phyloP scores from a whole-genome alignment of 2,329 filamentous ascomycete genomes.

The Fusarium illudens region DNA sequence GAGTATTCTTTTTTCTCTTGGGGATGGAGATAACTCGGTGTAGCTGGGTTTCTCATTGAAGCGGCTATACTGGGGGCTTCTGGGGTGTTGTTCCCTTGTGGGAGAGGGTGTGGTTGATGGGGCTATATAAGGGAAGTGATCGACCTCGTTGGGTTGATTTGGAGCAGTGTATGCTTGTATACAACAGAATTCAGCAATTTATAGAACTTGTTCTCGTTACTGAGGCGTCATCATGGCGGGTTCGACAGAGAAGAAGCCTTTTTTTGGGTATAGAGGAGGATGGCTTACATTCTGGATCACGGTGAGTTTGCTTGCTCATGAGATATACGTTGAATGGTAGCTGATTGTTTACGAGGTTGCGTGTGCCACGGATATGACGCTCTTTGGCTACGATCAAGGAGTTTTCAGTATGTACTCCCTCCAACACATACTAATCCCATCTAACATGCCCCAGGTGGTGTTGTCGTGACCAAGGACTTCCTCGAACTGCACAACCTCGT shows the following conservation, averaged over 20 bases:
- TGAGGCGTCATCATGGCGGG: neutral
- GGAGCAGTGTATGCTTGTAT: neutral
- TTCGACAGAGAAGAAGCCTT: neutral
- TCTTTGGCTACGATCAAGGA: slow-evolving; percentile 23
- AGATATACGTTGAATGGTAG: neutral
- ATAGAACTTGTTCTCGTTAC: neutral
- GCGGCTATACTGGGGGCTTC: slow-evolving; percentile 4
- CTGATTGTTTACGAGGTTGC: neutral
- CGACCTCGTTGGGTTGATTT: neutral
- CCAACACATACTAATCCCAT: accelerated
- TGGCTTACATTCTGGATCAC: slow-evolving; percentile 29
- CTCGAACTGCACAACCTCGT: slow-evolving; percentile 22
- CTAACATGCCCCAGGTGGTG: slow-evolving; percentile 7
- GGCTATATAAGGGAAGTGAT: slow-evolving; percentile 4
- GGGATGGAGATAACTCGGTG: slow-evolving; percentile 4
- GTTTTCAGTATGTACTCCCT: slow-evolving; percentile 2
- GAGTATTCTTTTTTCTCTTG: neutral
- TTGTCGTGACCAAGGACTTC: slow-evolving; percentile 22
- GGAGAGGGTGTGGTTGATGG: neutral
- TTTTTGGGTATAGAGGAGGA: slow-evolving; percentile 21
- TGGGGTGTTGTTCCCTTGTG: neutral
- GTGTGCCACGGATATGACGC: slow-evolving; percentile 20
- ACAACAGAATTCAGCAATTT: neutral
- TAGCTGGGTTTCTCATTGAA: neutral
- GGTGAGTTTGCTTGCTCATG: neutral